phyloP scores from a whole-genome alignment of 306 rosid species.

The Abrus pulchellus region DNA sequence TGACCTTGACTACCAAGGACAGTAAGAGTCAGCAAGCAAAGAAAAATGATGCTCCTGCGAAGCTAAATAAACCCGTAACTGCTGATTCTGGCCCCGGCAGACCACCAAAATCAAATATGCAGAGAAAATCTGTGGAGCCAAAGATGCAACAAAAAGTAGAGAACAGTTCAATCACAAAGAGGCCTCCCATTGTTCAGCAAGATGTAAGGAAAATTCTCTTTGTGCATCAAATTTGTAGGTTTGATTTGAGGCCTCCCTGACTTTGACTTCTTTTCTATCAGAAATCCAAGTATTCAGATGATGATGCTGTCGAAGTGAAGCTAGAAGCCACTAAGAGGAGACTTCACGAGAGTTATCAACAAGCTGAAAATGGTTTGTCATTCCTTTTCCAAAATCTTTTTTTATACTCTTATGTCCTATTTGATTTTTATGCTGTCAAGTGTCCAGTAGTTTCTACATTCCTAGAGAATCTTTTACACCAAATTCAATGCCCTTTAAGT shows the following conservation, averaged over 20 bases:
- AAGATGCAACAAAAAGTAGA: constrained; percentile 60
- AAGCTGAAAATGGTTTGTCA: constrained; percentile 83
- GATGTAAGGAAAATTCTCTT: constrained; percentile 59
- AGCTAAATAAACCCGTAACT: constrained; percentile 59
- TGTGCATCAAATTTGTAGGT: background rate
- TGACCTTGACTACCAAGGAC: constrained; percentile 55
- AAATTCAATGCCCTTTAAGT: background rate
- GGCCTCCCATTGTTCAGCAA: constrained; percentile 58
- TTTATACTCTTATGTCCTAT: background rate
- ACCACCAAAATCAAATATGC: constrained; percentile 60
- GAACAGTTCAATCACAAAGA: constrained; percentile 55
- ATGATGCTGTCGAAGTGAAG: constrained; percentile 69
- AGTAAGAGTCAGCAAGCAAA: constrained; percentile 55
- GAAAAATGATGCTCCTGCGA: constrained; percentile 64
- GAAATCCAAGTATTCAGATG: constrained; percentile 71
- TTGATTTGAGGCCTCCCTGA: constrained; percentile 46
- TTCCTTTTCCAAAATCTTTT: constrained; percentile 7
- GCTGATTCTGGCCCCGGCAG: constrained; percentile 63
- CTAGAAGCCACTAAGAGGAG: constrained; percentile 95
- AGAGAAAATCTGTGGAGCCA: constrained; percentile 52
- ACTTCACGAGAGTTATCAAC: constrained; percentile 96
- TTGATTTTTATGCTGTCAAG: background rate
- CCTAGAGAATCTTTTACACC: background rate
- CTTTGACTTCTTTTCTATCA: constrained; percentile 37
- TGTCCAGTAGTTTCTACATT: background rate